Conservation (phyloP, 257 asterid species). For the Cynanchum wilfordii region DNA sequence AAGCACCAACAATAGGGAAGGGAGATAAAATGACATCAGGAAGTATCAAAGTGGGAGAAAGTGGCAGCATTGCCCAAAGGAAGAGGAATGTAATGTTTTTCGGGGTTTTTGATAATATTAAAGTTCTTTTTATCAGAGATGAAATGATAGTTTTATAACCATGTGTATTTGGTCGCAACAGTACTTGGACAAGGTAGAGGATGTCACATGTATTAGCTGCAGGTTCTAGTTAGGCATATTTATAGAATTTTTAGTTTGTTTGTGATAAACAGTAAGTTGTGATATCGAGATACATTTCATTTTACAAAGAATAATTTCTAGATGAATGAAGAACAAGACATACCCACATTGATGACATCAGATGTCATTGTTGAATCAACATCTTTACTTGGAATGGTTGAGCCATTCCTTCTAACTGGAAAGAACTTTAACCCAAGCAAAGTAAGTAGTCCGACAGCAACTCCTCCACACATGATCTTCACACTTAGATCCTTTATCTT, state of each 20-base stretch:
- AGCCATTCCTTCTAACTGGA: constrained; percentile 36
- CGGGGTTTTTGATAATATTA: not conserved
- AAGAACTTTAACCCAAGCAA: constrained; percentile 61
- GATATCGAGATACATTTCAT: constrained; percentile 3
- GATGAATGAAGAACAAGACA: constrained; percentile 23
- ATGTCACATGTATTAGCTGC: not conserved
- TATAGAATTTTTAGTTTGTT: not conserved
- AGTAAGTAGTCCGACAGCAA: constrained; percentile 72
- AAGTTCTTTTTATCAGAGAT: not conserved
- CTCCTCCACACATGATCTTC: constrained; percentile 88
- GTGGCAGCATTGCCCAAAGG: not conserved
- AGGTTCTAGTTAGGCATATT: not conserved
- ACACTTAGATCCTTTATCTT: constrained; percentile 59
- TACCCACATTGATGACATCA: constrained; percentile 79
- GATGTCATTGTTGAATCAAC: constrained; percentile 42
- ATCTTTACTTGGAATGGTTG: constrained; percentile 37
- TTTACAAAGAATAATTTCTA: constrained; percentile 9
- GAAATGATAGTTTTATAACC: not conserved
- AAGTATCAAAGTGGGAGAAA: not conserved
- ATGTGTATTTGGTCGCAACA: not conserved
- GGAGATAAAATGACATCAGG: not conserved
- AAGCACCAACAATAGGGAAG: not conserved
- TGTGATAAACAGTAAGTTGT: not conserved
- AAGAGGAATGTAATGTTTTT: not conserved
- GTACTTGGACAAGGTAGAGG: not conserved